These are phyloP conservation scores for Anastatica hierochuntica DNA, from an alignment of 345 rosid species.

Conservation along the genomic window DNA sequence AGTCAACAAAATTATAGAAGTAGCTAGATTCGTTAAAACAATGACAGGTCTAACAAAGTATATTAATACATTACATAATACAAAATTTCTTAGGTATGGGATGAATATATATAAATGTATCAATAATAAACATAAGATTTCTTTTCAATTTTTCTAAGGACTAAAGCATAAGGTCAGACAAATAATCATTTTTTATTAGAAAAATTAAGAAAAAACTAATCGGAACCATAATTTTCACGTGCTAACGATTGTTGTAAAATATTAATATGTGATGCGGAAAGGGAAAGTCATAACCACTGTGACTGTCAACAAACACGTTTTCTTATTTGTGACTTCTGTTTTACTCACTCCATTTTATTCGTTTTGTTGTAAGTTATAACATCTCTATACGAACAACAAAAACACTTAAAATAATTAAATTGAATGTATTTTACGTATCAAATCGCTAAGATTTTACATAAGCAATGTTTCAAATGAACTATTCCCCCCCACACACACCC, in stretches of 20 bases:
- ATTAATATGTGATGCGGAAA: not conserved
- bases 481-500: too few species aligned
- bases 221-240: conserved; percentile 17
- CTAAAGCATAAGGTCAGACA: too few species aligned
- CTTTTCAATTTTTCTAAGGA: too few species aligned
- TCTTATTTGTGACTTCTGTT: conserved; percentile 9
- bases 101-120: not conserved
- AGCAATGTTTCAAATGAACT: too few species aligned
- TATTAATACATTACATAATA: too few species aligned
- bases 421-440: too few species aligned
- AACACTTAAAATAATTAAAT: too few species aligned
- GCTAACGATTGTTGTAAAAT: not conserved
- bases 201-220: not conserved
- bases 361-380: too few species aligned
- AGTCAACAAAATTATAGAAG: conserved; percentile 3
- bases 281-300: not conserved
- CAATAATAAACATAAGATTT: too few species aligned
- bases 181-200: not conserved
- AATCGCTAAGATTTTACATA: too few species aligned
- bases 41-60: conserved; percentile 3
- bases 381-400: too few species aligned
- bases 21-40: conserved; percentile 3
- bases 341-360: conserved; percentile 5
- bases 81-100: not conserved
- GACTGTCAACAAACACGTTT: conserved; percentile 17